Base-by-base conservation (phyloP, 805 yeast genomes). In the Pichia nakasei region DNA sequence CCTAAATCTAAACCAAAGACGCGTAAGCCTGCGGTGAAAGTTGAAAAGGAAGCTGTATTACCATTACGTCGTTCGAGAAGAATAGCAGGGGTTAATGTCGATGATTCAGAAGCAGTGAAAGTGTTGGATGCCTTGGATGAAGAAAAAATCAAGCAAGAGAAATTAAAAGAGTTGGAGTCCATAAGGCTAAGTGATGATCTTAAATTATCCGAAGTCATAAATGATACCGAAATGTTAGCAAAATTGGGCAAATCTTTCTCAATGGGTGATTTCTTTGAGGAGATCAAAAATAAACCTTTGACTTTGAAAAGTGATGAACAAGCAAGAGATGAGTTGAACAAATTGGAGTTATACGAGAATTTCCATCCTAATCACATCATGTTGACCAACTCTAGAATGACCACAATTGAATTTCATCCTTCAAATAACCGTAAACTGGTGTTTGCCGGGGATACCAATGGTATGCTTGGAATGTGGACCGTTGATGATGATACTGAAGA, bases 391-490 rank as follows among this genome's bases (percentile, higher is more conserved):
- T 83, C 81, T 42, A 69, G 98, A 46, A 79, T 91, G 59, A 78
- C 89, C 0, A 68, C 85, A 2, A 71, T 88, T 35, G 67, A 70
- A 34, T 82, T 86, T 58, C 97, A 91, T 61, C 96, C 97, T 0
- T 63, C 84, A 0, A 59, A 57, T 0, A 72, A 70, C 1, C 78
- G 78, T 48, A 71, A 82, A 50, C 55, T 91, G 5, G 69, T 88
- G 2, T 58, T 85, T 27, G 96, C 88, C 1, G 97, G 97, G 38
- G 98, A 93, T 62, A 85, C 86, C 12, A 64, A 66, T n/a, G 98
- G 98, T 6, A 74, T 78, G 49, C 63, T 88, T 36, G 97, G 97
- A 0, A 70, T 93, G 15, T 91, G 97, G 97, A 80, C 89, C 37
- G 82, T 85, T 8, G 74, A 73, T 7, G 63, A 61, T 29, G 65